Evolutionary conservation across 2,329 filamentous ascomycete species (phyloP), one percentile per base, ranked within the genome.

Genomic region (Neofusicoccum umdonicola): DNA sequence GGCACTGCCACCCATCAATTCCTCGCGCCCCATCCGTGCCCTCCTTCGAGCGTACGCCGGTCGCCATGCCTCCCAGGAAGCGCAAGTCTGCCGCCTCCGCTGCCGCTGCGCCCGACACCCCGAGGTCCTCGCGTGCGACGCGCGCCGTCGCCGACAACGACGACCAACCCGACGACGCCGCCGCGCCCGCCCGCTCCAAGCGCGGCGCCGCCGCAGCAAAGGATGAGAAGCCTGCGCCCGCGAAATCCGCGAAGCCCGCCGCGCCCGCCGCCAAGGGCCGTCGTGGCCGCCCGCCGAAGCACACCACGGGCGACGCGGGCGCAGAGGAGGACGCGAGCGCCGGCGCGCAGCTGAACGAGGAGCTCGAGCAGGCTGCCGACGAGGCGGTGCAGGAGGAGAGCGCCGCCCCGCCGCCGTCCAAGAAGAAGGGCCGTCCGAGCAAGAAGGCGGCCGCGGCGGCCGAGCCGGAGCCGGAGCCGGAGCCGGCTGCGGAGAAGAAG

Each of bases 61-160:
- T 41, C 34, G 34, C 54, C 22, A 66, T 66, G 65, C 65, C 65
- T 35, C 65, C 65, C 48, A 66, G 62, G 35, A 61, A 61, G 50
- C 52, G 65, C 65, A 66, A 66, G 54, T 57, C 48, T 35, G 56
- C 65, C 47, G 65, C 62, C 9, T 15, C 63, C 17, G 27, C 64
- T 3, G 56, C 62, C n/a, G 51, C 41, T 41, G 35, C 37, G 9
- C 31, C 61, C 7, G 37, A 44, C 50, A 37, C 61, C 9, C 17
- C 61, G 50, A 42, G 17, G 1, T 12, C 34, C 7, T 35, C 50
- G 50, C 61, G 61, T 31, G 12, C 61, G 17, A 52, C 48, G 27
- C 61, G 61, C 48, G 61, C n/a, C 37, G 60, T 15, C 22, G 27
- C 42, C 15, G 37, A 15, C 11, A 11, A 48, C 31, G 57, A 61